Percentiles rank a stretch among this genome's conserved stretches.
Evolutionary conservation across 1,284 basidiomycete species (phyloP).

Genomic region (Hymenochaete sp.): DNA sequence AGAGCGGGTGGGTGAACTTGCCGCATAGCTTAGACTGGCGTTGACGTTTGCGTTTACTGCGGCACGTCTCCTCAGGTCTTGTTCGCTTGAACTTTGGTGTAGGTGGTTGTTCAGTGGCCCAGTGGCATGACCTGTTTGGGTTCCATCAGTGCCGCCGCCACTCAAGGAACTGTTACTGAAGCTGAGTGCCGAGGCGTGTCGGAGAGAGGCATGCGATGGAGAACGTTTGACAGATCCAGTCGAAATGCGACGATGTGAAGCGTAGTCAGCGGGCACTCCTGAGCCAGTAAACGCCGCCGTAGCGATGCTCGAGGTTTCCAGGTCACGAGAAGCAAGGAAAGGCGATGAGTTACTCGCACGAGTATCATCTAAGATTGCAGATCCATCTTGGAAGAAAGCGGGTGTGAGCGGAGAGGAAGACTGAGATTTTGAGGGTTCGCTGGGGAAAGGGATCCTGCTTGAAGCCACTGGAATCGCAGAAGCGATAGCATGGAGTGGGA

Average conservation of each 20-base stretch:
- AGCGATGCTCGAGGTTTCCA: not conserved
- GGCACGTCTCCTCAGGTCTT: slow-evolving; percentile 13
- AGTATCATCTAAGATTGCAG: not conserved
- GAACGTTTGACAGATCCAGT: slow-evolving; percentile 14
- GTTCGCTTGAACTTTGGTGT: slow-evolving; percentile 15
- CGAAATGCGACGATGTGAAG: slow-evolving; percentile 11
- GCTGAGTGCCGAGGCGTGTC: too few relatives aligned
- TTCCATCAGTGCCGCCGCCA: too few relatives aligned
- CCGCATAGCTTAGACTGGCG: not conserved
- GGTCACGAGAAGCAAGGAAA: not conserved
- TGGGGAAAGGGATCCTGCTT: too few relatives aligned
- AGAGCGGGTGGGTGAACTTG: too few relatives aligned
- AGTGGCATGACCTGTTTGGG: not conserved
- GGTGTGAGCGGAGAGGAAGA: slow-evolving; percentile 8
- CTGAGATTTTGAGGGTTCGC: slow-evolving; percentile 1
- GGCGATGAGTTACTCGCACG: not conserved
- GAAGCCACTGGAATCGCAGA: slow-evolving; percentile 1
- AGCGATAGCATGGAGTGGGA: slow-evolving; percentile 18
- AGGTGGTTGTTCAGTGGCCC: not conserved
- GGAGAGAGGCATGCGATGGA: too few relatives aligned
- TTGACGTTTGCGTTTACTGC: not conserved
- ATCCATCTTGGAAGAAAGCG: not conserved
- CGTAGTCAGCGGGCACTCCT: not conserved
- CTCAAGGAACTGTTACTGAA: too few relatives aligned
- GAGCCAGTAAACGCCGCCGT: not conserved